Percentiles rank a stretch among this genome's conserved stretches.
These are phyloP conservation scores for Mesotaenium endlicherianum DNA, from an alignment of 139 green algal species.

Conservation along the genomic window DNA sequence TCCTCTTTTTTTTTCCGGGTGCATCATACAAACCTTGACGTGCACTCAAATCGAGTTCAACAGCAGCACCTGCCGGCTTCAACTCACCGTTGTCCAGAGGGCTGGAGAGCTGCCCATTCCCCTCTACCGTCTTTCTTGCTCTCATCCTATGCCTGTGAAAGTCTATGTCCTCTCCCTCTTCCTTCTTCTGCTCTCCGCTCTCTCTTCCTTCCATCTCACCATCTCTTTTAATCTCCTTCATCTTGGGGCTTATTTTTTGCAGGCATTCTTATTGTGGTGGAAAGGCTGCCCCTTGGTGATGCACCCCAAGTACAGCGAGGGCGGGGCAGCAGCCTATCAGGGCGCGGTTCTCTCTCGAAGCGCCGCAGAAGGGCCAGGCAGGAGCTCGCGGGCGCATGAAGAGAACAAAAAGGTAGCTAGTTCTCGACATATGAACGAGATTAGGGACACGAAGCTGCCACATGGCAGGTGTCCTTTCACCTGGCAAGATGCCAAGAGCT, in stretches of 20 bases:
- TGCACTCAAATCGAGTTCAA: no score
- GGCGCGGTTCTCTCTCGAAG: neutral
- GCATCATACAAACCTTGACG: no score
- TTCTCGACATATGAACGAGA: neutral
- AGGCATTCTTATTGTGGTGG: constrained; percentile 60
- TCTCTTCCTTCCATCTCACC: no score
- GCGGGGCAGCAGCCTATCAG: neutral
- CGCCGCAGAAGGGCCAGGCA: neutral
- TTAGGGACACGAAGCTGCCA: neutral
- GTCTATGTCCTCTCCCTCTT: no score
- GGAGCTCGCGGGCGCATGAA: neutral
- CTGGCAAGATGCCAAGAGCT: neutral
- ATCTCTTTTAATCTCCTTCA: no score
- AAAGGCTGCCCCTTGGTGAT: constrained; percentile 23
- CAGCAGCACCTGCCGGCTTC: no score
- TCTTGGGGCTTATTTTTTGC: no score
- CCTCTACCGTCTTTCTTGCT: no score
- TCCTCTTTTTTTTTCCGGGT: no score
- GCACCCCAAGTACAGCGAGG: constrained; percentile 37
- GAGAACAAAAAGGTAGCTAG: neutral
- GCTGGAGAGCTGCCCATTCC: no score
- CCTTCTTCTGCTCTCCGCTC: neutral
- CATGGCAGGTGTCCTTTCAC: neutral
- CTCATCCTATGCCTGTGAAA: no score
- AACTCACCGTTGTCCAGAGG: no score